These are phyloP conservation scores for Flammula alnicola DNA, from an alignment of 1,284 basidiomycete genomes.

Conservation along the genomic window DNA sequence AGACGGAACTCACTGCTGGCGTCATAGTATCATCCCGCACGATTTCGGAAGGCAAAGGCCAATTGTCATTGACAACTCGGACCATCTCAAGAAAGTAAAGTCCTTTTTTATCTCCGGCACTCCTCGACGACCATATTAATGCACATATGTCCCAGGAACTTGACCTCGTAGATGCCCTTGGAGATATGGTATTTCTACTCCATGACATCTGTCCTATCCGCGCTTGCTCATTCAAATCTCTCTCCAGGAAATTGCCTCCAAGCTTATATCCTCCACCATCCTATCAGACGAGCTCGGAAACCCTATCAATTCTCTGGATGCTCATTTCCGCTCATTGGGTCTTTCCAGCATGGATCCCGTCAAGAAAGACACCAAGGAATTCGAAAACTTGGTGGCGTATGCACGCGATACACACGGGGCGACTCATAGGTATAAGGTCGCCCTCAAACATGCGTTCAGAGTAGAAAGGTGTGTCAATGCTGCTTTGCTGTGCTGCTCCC, in stretches of 20 bases:
- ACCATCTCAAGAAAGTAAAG: slow-evolving; percentile 9
- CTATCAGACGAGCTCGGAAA: slow-evolving; percentile 7
- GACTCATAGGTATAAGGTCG: slow-evolving; percentile 3
- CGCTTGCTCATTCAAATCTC: neutral
- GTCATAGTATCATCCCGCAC: slow-evolving; percentile 12
- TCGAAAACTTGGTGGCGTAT: slow-evolving; percentile 6
- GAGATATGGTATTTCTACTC: slow-evolving; percentile 10
- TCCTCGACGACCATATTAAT: neutral
- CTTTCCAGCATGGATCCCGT: slow-evolving; percentile 14
- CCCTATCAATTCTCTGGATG: slow-evolving; percentile 12
- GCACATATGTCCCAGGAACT: slow-evolving; percentile 2
- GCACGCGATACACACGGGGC: slow-evolving; percentile 15
- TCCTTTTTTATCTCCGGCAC: neutral
- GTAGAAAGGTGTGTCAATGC: slow-evolving; percentile 12
- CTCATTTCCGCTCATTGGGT: slow-evolving; percentile 14
- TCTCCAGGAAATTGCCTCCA: slow-evolving; percentile 14
- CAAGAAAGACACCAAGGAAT: slow-evolving; percentile 1
- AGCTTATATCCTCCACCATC: slow-evolving; percentile 10
- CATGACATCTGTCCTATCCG: too few relatives aligned
- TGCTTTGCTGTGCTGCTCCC: neutral
- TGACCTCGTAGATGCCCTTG: slow-evolving; percentile 13
- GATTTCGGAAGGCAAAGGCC: slow-evolving; percentile 15
- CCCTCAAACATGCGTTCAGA: slow-evolving; percentile 7
- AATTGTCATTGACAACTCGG: slow-evolving; percentile 13
- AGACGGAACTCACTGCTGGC: neutral